Evolutionary conservation across 148 eudicot genomes (phyloP), one percentile per base, ranked within the genome.

Genomic region (Dianthus caryophyllus): DNA sequence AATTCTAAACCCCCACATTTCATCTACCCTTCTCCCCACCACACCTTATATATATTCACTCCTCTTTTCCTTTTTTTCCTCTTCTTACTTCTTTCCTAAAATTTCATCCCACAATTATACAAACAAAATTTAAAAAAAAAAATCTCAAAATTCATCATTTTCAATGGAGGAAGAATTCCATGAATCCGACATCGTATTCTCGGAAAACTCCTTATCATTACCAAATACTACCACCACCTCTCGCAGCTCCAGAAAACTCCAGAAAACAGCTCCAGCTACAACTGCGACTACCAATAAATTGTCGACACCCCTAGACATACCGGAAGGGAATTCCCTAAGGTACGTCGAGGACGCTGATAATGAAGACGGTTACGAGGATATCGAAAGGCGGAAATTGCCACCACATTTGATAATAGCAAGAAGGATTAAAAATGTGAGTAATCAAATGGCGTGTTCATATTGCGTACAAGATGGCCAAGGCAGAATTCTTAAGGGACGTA

Each of bases 341-440:
- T 74, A 61, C 38, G 41, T 41, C 14, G 36, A 76, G 16, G 74
- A 50, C 0, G 55, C 65, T 13, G 62, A 71, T 1, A 66, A 55
- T 2, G 73, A 66, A 0, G 73, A 50, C 1, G 77, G 24, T 0
- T 20, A 25, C 26, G 59, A 48, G 15, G 65, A 67, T 16, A 26
- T 36, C n/a, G 39, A 55, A 22, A 25, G 62, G 20, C 69, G 49
- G 61, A 58, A 68, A 57, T 51, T 77, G 57, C 86, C 83, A 21
- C 86, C 86, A 9, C 85, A 82, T 72, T 24, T 76, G 68, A 82
- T 82, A 15, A 52, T 76, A 36, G 80, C 78, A 0, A 65, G 70
- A 22, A 64, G 85, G 49, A 66, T 82, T 16, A 51, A 65, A 6
- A 57, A 65, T 27, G 31, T 46, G 29, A 67, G 70, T 18, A 69